phyloP scores from a whole-genome alignment of 164 flowering plant species.

The Annona squamosa region DNA sequence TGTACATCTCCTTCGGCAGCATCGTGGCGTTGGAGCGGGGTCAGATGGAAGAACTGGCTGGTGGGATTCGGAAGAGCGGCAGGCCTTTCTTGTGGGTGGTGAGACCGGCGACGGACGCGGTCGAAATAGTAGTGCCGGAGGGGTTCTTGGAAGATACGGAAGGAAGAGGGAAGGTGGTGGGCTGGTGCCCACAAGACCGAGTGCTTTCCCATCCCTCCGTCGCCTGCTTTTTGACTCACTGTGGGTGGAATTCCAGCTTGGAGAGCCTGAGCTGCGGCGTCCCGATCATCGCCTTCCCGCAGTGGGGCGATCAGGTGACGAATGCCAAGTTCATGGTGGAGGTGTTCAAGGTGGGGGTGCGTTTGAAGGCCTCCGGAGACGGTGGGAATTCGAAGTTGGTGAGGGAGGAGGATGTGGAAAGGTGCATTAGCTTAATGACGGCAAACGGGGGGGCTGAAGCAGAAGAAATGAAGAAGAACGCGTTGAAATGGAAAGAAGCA shows the following conservation, averaged over 20 bases:
- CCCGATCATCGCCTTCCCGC: constrained; percentile 54
- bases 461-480: constrained; percentile 47
- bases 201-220: constrained; percentile 56
- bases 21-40: constrained; percentile 33
- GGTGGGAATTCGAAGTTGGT: constrained; percentile 18
- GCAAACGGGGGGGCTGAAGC: constrained; percentile 49
- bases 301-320: constrained; percentile 71
- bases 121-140: constrained; percentile 27
- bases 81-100: constrained; percentile 57
- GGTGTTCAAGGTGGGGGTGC: constrained; percentile 42
- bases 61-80: constrained; percentile 36
- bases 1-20: constrained; percentile 64
- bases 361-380: constrained; percentile 29
- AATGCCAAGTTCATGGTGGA: constrained; percentile 59
- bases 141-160: constrained; percentile 42
- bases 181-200: constrained; percentile 62
- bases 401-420: constrained; percentile 47
- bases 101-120: constrained; percentile 21
- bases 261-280: constrained; percentile 51
- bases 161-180: constrained; percentile 48
- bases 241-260: constrained; percentile 79
- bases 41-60: constrained; percentile 57
- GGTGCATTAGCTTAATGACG: constrained; percentile 39
- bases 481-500: constrained; percentile 47
- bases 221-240: constrained; percentile 63